These are phyloP conservation scores for Alternaria arbusti DNA, from an alignment of 2,329 filamentous ascomycete species.

Conservation along the genomic window DNA sequence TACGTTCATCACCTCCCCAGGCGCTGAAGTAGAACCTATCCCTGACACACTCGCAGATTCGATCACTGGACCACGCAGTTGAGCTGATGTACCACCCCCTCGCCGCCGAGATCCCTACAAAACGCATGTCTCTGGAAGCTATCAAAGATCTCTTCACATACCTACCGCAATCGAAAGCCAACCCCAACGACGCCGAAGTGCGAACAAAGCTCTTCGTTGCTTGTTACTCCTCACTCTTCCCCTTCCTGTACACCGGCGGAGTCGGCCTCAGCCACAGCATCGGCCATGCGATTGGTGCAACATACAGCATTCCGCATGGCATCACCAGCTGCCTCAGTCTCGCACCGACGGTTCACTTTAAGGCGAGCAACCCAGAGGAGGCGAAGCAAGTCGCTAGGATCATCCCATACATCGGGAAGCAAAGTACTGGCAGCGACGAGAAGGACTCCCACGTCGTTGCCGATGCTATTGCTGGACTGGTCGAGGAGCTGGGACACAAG, in stretches of 20 bases:
- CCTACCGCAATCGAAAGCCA: conserved; percentile 57
- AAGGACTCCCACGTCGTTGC: conserved; percentile 55
- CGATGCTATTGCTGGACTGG: conserved; percentile 54
- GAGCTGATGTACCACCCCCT: conserved; percentile 62
- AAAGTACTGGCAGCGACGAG: conserved; percentile 51
- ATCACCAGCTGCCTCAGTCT: conserved; percentile 62
- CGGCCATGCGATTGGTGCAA: conserved; percentile 61
- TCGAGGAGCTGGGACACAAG: conserved; percentile 52
- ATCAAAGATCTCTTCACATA: conserved; percentile 60
- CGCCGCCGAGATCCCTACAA: conserved; percentile 57
- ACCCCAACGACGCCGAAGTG: conserved; percentile 55
- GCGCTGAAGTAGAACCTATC: neutral
- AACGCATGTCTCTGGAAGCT: conserved; percentile 55
- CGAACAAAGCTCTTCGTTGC: conserved; percentile 62
- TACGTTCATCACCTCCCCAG: conserved; percentile 16
- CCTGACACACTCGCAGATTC: conserved; percentile 42
- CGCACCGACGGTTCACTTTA: conserved; percentile 60
- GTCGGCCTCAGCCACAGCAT: conserved; percentile 58
- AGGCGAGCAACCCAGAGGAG: conserved; percentile 55
- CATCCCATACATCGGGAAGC: conserved; percentile 53
- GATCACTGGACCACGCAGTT: conserved; percentile 63
- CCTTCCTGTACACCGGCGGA: conserved; percentile 57
- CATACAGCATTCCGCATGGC: conserved; percentile 63
- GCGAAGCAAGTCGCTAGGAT: conserved; percentile 57
- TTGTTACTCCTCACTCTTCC: conserved; percentile 57